phyloP scores from a whole-genome alignment of 1,139 yeast genomes.

The Blastobotrys raffinosifermentans region DNA sequence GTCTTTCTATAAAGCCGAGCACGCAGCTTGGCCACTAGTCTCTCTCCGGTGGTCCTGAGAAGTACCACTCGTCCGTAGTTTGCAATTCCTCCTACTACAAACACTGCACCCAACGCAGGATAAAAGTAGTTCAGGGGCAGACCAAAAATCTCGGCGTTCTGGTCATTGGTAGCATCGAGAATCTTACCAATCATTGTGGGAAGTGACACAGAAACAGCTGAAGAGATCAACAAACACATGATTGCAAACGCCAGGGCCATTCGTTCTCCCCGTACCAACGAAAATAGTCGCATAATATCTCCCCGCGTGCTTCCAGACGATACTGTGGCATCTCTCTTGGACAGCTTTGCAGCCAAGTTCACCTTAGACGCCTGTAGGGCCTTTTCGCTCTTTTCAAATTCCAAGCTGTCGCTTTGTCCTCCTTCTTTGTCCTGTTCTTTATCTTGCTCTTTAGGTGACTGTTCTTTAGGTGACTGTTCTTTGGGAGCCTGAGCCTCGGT shows the following conservation, averaged over 20 bases:
- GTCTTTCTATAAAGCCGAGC: slow-evolving; percentile 70
- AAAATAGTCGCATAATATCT: slow-evolving; percentile 46
- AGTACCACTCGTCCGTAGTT: slow-evolving; percentile 76
- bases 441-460: too few species aligned
- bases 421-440: too few species aligned
- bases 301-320: slow-evolving; percentile 33
- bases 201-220: slow-evolving; percentile 62
- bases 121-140: slow-evolving; percentile 45
- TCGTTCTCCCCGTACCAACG: slow-evolving; percentile 47
- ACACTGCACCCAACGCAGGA: slow-evolving; percentile 45
- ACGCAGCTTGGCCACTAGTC: slow-evolving; percentile 76
- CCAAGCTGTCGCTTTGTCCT: too few species aligned
- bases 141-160: slow-evolving; percentile 42
- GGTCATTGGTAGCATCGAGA: slow-evolving; percentile 49
- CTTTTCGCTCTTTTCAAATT: slow-evolving; percentile 24
- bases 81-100: slow-evolving; percentile 65
- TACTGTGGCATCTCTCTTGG: slow-evolving; percentile 16
- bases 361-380: slow-evolving; percentile 32
- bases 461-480: too few species aligned
- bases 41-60: slow-evolving; percentile 75
- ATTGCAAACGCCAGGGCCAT: slow-evolving; percentile 54
- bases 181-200: slow-evolving; percentile 79
- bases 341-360: slow-evolving; percentile 31
- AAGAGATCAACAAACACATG: slow-evolving; percentile 50
- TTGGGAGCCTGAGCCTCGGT: too few species aligned